Evolutionary conservation across 192 early-diverging fungal species (phyloP).

Genomic region (Chytriomyces hyalinus): DNA sequence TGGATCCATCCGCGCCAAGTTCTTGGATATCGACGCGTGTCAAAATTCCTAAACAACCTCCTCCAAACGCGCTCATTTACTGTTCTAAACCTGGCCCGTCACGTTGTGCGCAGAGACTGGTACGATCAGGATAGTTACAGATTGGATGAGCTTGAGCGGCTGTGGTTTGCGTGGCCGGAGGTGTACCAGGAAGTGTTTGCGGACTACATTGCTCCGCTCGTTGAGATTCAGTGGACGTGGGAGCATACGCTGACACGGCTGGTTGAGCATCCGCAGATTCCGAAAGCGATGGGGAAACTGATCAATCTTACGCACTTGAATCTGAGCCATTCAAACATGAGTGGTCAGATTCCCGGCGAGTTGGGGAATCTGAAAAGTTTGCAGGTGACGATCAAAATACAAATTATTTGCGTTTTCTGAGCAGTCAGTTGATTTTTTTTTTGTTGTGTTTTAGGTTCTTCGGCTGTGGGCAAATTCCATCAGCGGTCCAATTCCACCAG

Average conservation of each 20-base stretch:
- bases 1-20: constrained; percentile 8
- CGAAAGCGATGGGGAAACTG: background rate
- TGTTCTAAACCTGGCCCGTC: background rate
- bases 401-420: too few species aligned
- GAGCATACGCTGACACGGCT: background rate
- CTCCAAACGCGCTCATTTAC: background rate
- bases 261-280: background rate
- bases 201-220: background rate
- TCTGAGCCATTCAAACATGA: background rate
- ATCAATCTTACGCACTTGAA: background rate
- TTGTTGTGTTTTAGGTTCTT: constrained; percentile 3
- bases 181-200: constrained; percentile 13
- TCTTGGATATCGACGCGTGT: background rate
- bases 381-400: background rate
- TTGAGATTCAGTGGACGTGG: constrained; percentile 1
- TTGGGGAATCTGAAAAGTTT: background rate
- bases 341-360: background rate
- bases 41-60: background rate
- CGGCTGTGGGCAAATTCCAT: background rate
- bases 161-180: constrained; percentile 6
- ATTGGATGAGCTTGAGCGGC: background rate
- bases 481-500: background rate
- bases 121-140: background rate
- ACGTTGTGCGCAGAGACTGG: background rate
- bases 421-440: background rate